Conservation (phyloP, 331 rosid genomes). For the Quercus phellos region DNA sequence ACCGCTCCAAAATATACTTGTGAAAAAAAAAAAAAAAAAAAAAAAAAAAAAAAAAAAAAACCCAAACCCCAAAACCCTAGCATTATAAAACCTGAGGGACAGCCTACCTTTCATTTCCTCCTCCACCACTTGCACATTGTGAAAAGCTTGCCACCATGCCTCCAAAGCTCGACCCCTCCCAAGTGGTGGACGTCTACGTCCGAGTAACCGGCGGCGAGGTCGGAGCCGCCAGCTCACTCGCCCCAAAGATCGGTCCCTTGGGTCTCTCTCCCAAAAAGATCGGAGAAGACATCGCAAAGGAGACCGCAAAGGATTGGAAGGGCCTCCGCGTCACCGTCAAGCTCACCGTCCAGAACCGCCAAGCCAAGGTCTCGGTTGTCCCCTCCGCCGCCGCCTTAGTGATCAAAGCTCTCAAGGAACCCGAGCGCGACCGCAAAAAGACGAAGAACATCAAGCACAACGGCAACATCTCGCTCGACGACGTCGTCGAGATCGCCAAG, state of each 20-base stretch:
- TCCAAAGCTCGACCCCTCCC: conserved; percentile 16
- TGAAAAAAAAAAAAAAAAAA: neutral
- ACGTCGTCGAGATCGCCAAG: conserved; percentile 19
- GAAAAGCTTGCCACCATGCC: conserved; percentile 10
- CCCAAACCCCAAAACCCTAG: conserved; percentile 9
- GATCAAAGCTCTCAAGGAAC: conserved; percentile 21
- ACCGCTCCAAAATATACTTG: neutral
- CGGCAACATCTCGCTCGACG: conserved; percentile 21
- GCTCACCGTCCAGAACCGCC: conserved; percentile 23
- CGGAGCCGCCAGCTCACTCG: conserved; percentile 24
- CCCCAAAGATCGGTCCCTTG: conserved; percentile 22
- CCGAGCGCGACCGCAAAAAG: conserved; percentile 24
- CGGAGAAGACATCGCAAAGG: conserved; percentile 23
- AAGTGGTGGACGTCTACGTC: conserved; percentile 20
- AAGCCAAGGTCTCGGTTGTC: conserved; percentile 18
- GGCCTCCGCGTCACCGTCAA: conserved; percentile 16
- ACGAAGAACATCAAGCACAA: conserved; percentile 20
- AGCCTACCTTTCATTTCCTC: neutral
- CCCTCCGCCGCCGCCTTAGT: conserved; percentile 22
- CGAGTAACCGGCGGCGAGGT: conserved; percentile 29
- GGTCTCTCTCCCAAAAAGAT: conserved; percentile 23
- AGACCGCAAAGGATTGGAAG: conserved; percentile 21
- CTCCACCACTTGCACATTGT: neutral
- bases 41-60: neutral
- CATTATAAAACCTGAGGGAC: neutral